Base-by-base conservation (phyloP, 2,329 filamentous ascomycete genomes). In the Paecilomyces sp. region DNA sequence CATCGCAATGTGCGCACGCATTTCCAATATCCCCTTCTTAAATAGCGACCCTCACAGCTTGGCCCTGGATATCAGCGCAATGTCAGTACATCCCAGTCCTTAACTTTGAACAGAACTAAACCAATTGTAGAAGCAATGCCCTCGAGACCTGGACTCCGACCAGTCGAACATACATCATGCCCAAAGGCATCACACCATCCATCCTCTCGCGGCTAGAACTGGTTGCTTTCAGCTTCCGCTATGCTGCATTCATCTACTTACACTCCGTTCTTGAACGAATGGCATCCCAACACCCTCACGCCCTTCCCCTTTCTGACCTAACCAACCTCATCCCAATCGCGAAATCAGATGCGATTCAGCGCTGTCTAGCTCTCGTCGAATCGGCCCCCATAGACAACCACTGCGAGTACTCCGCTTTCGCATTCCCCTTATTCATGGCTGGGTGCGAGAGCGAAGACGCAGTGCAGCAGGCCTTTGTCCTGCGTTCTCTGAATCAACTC, bases 161-260 rank as follows among this genome's bases (percentile, higher is more conserved):
- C 5, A 61, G 66, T 47, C 67, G 61, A 15, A 62, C 61, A 3
- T 72, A 70, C 52, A 72, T 70, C 11, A 69, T 74, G 8, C 72
- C 72, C 3, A 63, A 66, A 28, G 71, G 71, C 25, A 68, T 69
- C 18, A 70, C 68, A 12, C 54, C 62, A 34, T 63, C 61, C 18
- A 67, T 66, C 12, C 62, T 74, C 11, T 58, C 50, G 41, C 73
- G 73, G 9, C 68, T 75, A 13, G 69, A 66, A 57, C 65, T 74
- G 41, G 71, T 75, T 25, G 73, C 73, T 9, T 68, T 74, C 58
- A 74, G 70, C 62, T 75, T 72, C 60, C 72, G 72, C 59, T 70
- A 75, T 18, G 72, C 72, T 18, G 69, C 69, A 28, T 75, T 73
- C 53, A 66, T 74, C 55, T 74, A 73, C 31, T 66, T 75, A 9